These are phyloP conservation scores for Avena eriantha DNA, from an alignment of 176 grass and related monocot species.

Conservation along the genomic window DNA sequence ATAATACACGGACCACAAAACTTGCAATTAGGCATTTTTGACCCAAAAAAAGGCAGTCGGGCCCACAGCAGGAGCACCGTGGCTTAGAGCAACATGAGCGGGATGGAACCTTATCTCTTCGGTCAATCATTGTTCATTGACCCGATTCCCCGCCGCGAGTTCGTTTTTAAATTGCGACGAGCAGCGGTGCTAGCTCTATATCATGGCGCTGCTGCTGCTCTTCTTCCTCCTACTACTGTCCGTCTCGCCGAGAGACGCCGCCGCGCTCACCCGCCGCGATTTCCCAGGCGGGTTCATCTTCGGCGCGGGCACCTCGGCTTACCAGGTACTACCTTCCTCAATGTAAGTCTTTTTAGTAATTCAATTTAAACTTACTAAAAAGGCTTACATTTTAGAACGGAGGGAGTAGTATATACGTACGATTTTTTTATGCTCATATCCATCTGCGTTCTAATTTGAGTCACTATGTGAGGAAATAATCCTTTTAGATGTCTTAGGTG, in stretches of 20 bases:
- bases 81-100: too few species aligned
- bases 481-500: conserved; percentile 32
- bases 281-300: conserved; percentile 55
- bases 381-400: too few species aligned
- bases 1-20: too few species aligned
- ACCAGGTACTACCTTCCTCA: conserved; percentile 23
- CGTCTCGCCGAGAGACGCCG: background rate
- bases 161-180: background rate
- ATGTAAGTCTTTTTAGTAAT: too few species aligned
- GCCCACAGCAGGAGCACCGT: too few species aligned
- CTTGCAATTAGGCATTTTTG: too few species aligned
- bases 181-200: background rate
- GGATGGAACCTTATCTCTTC: too few species aligned
- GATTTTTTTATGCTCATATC: background rate
- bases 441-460: background rate
- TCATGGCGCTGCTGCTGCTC: background rate
- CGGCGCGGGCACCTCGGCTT: conserved; percentile 54
- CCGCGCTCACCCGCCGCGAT: conserved; percentile 44
- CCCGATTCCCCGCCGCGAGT: too few species aligned
- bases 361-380: too few species aligned
- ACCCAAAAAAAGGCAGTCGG: too few species aligned
- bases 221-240: background rate
- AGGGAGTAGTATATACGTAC: too few species aligned
- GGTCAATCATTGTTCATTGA: too few species aligned
- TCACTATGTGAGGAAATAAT: background rate